Evolutionary conservation across 257 asterid species (phyloP).

Genomic region (Paulownia fortunei): DNA sequence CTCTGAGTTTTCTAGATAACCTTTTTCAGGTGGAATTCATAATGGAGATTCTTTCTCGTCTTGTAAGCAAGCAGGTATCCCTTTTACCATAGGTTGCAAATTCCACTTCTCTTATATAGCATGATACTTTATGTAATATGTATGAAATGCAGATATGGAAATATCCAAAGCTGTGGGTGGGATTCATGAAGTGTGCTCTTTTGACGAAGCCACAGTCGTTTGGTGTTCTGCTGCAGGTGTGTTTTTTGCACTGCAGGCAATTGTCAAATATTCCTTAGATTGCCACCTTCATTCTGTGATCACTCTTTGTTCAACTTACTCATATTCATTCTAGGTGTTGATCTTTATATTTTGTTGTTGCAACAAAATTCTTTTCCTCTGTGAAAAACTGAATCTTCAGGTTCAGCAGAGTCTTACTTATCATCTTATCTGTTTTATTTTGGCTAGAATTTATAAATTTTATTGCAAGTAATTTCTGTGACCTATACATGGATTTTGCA

Average conservation of each 20-base stretch:
- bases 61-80: slow-evolving; percentile 95
- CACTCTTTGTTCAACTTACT: background rate
- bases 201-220: slow-evolving; percentile 92
- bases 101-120: slow-evolving; percentile 21
- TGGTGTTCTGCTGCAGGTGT: slow-evolving; percentile 92
- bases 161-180: slow-evolving; percentile 98
- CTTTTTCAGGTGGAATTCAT: slow-evolving; percentile 83
- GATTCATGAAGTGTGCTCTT: slow-evolving; percentile 92
- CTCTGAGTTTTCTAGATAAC: slow-evolving; percentile 19
- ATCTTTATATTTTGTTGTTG: background rate
- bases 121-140: slow-evolving; percentile 17
- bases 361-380: background rate
- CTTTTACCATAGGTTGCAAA: slow-evolving; percentile 12
- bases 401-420: background rate
- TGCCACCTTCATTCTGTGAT: slow-evolving; percentile 15
- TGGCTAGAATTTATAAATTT: background rate
- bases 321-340: background rate
- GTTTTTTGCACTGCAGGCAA: slow-evolving; percentile 28
- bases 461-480: background rate
- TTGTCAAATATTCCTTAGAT: slow-evolving; percentile 18
- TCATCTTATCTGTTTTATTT: background rate
- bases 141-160: slow-evolving; percentile 83
- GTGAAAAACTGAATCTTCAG: background rate
- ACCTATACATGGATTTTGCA: background rate
- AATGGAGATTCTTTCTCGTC: slow-evolving; percentile 97